Evolutionary conservation across 1,284 basidiomycete species (phyloP), one percentile per base, ranked within the genome.

Genomic region (Melanopsichium pennsylvanicum): DNA sequence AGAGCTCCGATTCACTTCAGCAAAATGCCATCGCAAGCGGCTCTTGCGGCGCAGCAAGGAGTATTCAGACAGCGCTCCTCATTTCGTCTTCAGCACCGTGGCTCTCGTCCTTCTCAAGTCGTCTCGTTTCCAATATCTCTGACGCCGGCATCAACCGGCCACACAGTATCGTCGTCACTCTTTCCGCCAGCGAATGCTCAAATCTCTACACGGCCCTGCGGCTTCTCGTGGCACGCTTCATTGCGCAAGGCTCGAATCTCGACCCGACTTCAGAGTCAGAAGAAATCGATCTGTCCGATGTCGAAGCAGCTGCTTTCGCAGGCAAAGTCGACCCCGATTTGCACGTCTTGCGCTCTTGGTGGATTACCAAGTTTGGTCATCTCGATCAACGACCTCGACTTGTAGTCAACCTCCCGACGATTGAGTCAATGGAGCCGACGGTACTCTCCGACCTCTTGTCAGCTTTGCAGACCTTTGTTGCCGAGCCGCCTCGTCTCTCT

Each of bases 221-320:
- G 11, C 51, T 70, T 10, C 40, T 70, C 6, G 67, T 70, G 9
- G 67, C 67, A 7, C 60, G 67, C 6, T 70, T 64, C 52, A 64
- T 70, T 19, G 56, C 67, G 4, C 55, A 64, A 33, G 67, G 55
- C 2, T 49, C 51, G 0, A 23, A 11, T 0, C 42, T 69, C 25
- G 35, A n/a, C 10, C 16, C 42, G 7, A 15, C 18, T 13, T 13
- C 29, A 12, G 10, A n/a, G n/a, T 27, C 32, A 5, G 6, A 25
- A 3, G 43, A 45, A 8, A n/a, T 25, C 0, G 31, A 42, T 12
- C 29, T 62, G 22, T 26, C 55, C 0, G 41, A 54, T 2, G 29
- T 69, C 11, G 66, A 69, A 39, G 46, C 55, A 8, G 56, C 47
- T 2, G 66, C 66, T 5, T 52, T 55, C 27, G 42, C 47, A 35